Evolutionary conservation across 1,139 yeast genomes (phyloP), one percentile per base, ranked within the genome.

Genomic region (Kodamaea ohmeri): DNA sequence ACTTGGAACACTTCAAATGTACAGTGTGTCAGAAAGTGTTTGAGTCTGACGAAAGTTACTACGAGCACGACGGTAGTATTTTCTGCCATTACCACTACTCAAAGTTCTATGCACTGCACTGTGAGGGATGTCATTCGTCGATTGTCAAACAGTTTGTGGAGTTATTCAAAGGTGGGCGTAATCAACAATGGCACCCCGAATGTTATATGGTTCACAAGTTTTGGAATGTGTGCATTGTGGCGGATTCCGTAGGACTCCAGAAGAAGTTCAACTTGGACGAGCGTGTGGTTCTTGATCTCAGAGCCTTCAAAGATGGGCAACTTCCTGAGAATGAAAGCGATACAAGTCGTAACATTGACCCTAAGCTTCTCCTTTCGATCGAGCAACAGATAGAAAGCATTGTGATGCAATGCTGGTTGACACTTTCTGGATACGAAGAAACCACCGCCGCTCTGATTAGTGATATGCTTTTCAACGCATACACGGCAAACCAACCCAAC

Each of bases 101-200:
- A 7, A 82, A 83, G 43, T 66, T 78, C 40, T 83, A 83, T 59
- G 97, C 97, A 1, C 83, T 85, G 21, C 83, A 83, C 44, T 94
- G 98, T 66, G 95, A 88, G 63, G 97, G 97, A 16, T 92, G 98
- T 63, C 77, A 83, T 46, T 83, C 89, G 25, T 87, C 97, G 2
- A 92, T 92, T 40, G 78, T 94, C 24, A 90, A 90, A 53, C 97
- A 92, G 57, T 92, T 89, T 61, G 96, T 90, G 25, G 97, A 92
- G 59, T 78, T 92, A 34, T 87, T 80, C 47, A 73, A 95, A 49
- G 96, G 96, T 35, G 97, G 97, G n/a, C 75, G 85, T 50, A 84
- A 85, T 47, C 96, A 90, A 58, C 96, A 89, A 56, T 94, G 98
- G 98, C 99, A 94, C 60, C 97, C 97, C 2, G 98, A 94, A 59